These are phyloP conservation scores for Gossypium laxum DNA, from an alignment of 441 rosid species.

Conservation along the genomic window DNA sequence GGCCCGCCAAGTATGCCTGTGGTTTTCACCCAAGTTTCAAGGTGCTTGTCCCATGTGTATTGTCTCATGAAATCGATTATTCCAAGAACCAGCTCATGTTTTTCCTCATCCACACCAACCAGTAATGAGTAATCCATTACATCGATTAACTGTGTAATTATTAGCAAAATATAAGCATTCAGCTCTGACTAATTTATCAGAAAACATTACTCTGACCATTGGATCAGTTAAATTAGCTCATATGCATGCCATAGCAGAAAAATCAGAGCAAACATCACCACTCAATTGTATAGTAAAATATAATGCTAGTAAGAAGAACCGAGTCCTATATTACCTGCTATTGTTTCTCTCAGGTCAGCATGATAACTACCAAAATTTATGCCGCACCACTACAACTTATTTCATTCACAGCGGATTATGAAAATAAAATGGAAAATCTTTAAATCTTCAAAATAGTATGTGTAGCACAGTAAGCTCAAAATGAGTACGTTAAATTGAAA, in stretches of 20 bases:
- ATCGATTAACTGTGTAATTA: slow-evolving; percentile 38
- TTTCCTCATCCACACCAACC: slow-evolving; percentile 66
- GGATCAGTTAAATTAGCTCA: neutral
- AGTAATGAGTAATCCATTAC: slow-evolving; percentile 74
- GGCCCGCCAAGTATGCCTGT: slow-evolving; percentile 59
- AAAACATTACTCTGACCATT: neutral
- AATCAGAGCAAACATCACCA: neutral
- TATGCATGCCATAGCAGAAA: neutral
- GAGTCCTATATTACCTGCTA: neutral
- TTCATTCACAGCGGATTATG: neutral
- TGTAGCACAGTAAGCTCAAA: neutral
- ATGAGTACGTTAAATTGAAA: slow-evolving; percentile 5
- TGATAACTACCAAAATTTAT: neutral
- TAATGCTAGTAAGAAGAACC: neutral
- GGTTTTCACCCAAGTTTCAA: slow-evolving; percentile 71
- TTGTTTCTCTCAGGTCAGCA: neutral
- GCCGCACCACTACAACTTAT: neutral
- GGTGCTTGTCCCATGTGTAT: slow-evolving; percentile 77
- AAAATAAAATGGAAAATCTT: neutral
- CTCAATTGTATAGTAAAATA: neutral
- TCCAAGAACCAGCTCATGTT: slow-evolving; percentile 55
- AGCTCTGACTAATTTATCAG: neutral
- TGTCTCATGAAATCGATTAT: slow-evolving; percentile 70
- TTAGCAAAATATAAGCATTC: neutral
- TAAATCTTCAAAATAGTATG: neutral